These are phyloP conservation scores for Hygrophorus russula DNA, from an alignment of 768 basidiomycete genomes.

Conservation along the genomic window DNA sequence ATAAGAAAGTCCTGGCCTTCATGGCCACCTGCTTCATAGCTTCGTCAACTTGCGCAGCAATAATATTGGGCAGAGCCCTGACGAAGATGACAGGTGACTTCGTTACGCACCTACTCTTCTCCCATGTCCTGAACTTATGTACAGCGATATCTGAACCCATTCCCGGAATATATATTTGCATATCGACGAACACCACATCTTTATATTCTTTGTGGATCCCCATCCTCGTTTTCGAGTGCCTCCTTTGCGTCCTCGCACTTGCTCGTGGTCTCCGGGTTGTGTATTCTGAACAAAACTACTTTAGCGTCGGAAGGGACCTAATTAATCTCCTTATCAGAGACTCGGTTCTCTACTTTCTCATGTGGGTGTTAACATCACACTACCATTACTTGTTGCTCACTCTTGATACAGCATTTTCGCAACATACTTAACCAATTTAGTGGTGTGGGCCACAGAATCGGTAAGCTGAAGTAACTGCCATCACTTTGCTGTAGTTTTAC, in stretches of 20 bases:
- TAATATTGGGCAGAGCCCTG: conserved; percentile 37
- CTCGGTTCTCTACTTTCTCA: conserved; percentile 44
- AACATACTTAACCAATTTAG: conserved; percentile 40
- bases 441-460: conserved; percentile 27
- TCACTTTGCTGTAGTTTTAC: conserved; percentile 4
- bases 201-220: conserved; percentile 67
- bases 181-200: no score
- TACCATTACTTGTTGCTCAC: no score
- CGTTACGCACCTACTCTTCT: not conserved
- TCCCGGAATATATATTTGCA: conserved; percentile 28
- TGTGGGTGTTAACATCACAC: no score
- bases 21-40: conserved; percentile 32
- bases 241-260: conserved; percentile 40
- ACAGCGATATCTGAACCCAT: conserved; percentile 12
- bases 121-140: not conserved
- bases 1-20: conserved; percentile 36
- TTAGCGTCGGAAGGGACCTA: conserved; percentile 31
- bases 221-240: conserved; percentile 39
- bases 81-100: conserved; percentile 27
- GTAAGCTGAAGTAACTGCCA: no score
- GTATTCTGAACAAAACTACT: conserved; percentile 21
- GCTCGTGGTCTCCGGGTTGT: conserved; percentile 36
- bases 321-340: conserved; percentile 43
- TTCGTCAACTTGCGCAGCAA: conserved; percentile 27
- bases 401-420: conserved; percentile 35